Conservation (phyloP, 139 green algal species). For the Picochlorum sp. region DNA sequence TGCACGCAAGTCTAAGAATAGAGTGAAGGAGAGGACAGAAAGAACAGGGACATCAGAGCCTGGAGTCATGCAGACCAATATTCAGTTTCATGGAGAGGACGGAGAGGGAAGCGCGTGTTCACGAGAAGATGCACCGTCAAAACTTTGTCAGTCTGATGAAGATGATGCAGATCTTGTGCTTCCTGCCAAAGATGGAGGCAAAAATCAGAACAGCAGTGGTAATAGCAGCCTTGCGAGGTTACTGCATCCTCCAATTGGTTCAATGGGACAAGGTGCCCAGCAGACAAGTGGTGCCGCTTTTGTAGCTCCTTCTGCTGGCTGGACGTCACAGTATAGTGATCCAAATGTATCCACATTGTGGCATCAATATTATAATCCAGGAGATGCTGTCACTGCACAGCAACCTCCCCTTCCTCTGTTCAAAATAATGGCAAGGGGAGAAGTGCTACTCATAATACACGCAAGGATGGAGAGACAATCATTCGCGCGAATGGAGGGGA, state of each 20-base stretch:
- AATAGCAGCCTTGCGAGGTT: not conserved
- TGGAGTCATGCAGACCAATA: not conserved
- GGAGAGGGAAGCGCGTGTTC: slow-evolving; percentile 35
- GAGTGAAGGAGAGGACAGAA: slow-evolving; percentile 12
- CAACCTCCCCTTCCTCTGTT: too few relatives aligned
- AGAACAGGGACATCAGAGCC: slow-evolving; percentile 36
- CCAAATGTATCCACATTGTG: too few relatives aligned
- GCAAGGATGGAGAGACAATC: too few relatives aligned
- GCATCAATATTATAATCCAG: too few relatives aligned
- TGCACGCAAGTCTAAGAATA: not conserved
- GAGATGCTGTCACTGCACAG: too few relatives aligned
- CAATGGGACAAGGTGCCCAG: too few relatives aligned
- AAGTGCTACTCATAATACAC: too few relatives aligned
- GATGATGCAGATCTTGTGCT: not conserved
- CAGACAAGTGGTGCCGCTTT: too few relatives aligned
- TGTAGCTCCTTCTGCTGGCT: too few relatives aligned
- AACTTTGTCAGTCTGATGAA: slow-evolving; percentile 7
- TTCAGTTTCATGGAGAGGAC: slow-evolving; percentile 27
- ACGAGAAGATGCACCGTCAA: slow-evolving; percentile 16
- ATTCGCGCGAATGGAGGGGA: too few relatives aligned
- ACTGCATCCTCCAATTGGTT: not conserved
- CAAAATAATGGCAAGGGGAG: too few relatives aligned
- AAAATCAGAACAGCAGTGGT: slow-evolving; percentile 4
- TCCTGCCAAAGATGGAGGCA: not conserved
- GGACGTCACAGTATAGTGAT: too few relatives aligned